These are phyloP conservation scores for Fusarium sp. DNA, from an alignment of 2,329 filamentous ascomycete species.

Conservation along the genomic window DNA sequence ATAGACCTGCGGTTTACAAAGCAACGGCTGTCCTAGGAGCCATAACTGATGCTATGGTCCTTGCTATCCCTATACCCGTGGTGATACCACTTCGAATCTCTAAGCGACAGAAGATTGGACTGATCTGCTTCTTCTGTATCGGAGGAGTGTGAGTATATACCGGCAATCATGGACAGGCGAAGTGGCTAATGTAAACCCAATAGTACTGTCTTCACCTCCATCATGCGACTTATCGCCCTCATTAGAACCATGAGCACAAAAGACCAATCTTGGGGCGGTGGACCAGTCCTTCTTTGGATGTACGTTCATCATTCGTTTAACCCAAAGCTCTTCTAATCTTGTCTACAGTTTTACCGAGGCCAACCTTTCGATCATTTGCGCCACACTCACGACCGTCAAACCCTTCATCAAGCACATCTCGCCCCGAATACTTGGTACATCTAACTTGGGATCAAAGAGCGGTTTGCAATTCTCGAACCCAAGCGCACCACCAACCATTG, in stretches of 20 bases:
- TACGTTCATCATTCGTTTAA: neutral
- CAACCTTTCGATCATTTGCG: slow-evolving; percentile 39
- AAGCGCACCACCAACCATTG: slow-evolving; percentile 27
- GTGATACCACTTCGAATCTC: slow-evolving; percentile 19
- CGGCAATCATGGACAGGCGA: rapidly evolving
- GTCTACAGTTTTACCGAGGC: slow-evolving; percentile 25
- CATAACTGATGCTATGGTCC: slow-evolving; percentile 22
- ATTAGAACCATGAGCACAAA: slow-evolving; percentile 17
- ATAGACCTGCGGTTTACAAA: slow-evolving; percentile 22
- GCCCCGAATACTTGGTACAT: slow-evolving; percentile 23
- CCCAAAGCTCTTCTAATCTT: neutral
- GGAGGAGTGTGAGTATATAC: slow-evolving; percentile 1
- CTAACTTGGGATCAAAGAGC: slow-evolving; percentile 1
- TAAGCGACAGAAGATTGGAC: slow-evolving; percentile 18
- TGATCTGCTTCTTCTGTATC: slow-evolving; percentile 27
- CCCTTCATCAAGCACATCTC: slow-evolving; percentile 36
- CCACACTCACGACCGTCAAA: slow-evolving; percentile 27
- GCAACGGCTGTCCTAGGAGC: slow-evolving; percentile 25
- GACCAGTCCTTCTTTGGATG: slow-evolving; percentile 38
- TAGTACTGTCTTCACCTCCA: slow-evolving; percentile 34
- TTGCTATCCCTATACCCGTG: slow-evolving; percentile 22
- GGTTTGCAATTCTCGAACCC: slow-evolving; percentile 23
- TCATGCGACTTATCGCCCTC: slow-evolving; percentile 33
- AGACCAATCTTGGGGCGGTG: slow-evolving; percentile 27
- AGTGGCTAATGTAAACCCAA: neutral